Evolutionary conservation across 2,329 filamentous ascomycete genomes (phyloP).

Genomic region (Aspergillus sp.): DNA sequence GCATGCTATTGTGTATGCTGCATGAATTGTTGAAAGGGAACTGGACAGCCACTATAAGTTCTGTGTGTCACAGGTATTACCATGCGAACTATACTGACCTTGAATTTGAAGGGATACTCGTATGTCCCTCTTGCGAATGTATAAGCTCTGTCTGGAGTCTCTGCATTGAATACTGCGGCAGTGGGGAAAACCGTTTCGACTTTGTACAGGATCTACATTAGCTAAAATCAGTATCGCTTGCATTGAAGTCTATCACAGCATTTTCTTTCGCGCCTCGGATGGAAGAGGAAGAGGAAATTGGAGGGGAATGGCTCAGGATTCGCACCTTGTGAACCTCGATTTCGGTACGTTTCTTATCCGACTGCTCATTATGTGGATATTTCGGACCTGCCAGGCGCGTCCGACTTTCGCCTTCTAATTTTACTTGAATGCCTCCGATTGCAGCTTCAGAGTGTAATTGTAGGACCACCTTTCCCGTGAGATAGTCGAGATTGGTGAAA

Average conservation of each 20-base stretch:
- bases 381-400: conserved; percentile 46
- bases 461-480: conserved; percentile 50
- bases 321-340: conserved; percentile 53
- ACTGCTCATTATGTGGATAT: conserved; percentile 43
- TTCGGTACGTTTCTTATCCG: conserved; percentile 52
- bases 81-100: conserved; percentile 34
- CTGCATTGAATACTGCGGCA: conserved; percentile 42
- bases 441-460: conserved; percentile 45
- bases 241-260: neutral
- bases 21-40: conserved; percentile 55
- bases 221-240: neutral
- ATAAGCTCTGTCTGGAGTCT: conserved; percentile 40
- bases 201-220: conserved; percentile 48
- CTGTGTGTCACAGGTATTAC: neutral
- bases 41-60: conserved; percentile 25
- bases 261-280: neutral
- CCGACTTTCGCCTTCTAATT: conserved; percentile 53
- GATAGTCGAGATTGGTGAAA: conserved; percentile 53
- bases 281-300: neutral
- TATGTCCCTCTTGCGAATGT: conserved; percentile 50
- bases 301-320: neutral
- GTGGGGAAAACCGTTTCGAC: conserved; percentile 50
- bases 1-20: conserved; percentile 46
- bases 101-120: conserved; percentile 54
- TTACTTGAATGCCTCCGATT: conserved; percentile 50